Conservation (phyloP, 164 flowering plant genomes). For the Magnolia officinalis region DNA sequence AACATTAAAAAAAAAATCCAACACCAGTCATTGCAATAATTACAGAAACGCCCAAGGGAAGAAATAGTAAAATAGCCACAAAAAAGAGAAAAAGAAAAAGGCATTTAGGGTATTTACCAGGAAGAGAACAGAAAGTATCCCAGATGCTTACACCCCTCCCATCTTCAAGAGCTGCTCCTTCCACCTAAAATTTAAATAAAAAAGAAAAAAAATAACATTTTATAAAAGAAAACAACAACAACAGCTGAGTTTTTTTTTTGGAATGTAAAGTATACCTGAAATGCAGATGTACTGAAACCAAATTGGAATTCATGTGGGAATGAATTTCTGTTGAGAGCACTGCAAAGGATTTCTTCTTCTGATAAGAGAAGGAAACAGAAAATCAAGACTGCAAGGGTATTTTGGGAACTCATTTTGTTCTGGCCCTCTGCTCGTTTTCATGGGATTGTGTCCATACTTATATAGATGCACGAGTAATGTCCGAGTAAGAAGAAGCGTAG, state of each 20-base stretch:
- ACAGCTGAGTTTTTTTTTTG: background rate
- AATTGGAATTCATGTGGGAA: slow-evolving; percentile 21
- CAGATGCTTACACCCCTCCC: slow-evolving; percentile 30
- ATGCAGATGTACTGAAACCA: slow-evolving; percentile 31
- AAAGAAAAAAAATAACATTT: background rate
- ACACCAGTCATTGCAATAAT: background rate
- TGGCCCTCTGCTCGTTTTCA: background rate
- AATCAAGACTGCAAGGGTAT: background rate
- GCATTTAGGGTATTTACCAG: slow-evolving; percentile 14
- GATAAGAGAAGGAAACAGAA: background rate
- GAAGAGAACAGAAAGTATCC: slow-evolving; percentile 27
- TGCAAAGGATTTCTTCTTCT: background rate
- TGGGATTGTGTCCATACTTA: background rate
- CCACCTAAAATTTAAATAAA: slow-evolving; percentile 12
- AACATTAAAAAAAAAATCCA: background rate
- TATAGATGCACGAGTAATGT: background rate
- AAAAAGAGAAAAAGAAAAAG: background rate
- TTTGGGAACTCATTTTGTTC: slow-evolving; percentile 6
- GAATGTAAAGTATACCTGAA: slow-evolving; percentile 15
- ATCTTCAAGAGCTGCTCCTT: slow-evolving; percentile 33
- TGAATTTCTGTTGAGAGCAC: slow-evolving; percentile 15
- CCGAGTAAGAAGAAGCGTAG: background rate
- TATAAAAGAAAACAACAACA: background rate
- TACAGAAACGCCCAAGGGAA: background rate
- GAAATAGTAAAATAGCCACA: background rate